phyloP scores from a whole-genome alignment of 2,329 filamentous ascomycete species.

The Colletotrichum sp. region DNA sequence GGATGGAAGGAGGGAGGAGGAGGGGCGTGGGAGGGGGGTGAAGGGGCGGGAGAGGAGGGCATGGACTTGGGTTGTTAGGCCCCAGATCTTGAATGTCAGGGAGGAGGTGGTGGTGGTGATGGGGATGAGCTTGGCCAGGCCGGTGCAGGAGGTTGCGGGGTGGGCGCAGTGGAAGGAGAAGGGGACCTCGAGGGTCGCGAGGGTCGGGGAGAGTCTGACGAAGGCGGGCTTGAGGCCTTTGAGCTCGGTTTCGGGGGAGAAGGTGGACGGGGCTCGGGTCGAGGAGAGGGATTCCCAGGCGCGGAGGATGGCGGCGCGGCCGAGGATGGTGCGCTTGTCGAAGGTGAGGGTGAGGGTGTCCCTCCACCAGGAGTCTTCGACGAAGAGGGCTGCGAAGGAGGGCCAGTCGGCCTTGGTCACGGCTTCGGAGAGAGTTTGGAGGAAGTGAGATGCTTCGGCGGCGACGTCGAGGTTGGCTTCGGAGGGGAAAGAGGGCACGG shows the following conservation, averaged over 20 bases:
- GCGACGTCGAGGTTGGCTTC: background rate
- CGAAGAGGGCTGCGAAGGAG: background rate
- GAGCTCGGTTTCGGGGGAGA: background rate
- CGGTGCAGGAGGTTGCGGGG: background rate
- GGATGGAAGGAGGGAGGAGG: background rate
- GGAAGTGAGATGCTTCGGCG: background rate
- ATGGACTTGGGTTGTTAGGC: background rate
- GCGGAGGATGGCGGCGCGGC: background rate
- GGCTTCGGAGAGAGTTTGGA: background rate
- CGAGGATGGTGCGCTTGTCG: constrained; percentile 16
- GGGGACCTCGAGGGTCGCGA: background rate
- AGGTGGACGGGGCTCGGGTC: background rate
- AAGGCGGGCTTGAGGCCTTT: background rate
- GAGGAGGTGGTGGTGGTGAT: background rate
- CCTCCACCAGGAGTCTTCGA: constrained; percentile 3
- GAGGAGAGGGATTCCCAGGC: background rate
- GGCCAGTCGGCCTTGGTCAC: background rate
- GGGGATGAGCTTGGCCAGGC: background rate
- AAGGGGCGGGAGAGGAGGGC: background rate
- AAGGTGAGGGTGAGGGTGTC: constrained; percentile 15
- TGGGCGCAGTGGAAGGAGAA: background rate
- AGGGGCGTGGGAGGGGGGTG: background rate
- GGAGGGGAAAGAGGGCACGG: background rate
- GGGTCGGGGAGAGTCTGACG: background rate
- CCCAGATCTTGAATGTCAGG: background rate